Evolutionary conservation across 2,329 filamentous ascomycete species (phyloP).

Genomic region (Neonectria ditissima): DNA sequence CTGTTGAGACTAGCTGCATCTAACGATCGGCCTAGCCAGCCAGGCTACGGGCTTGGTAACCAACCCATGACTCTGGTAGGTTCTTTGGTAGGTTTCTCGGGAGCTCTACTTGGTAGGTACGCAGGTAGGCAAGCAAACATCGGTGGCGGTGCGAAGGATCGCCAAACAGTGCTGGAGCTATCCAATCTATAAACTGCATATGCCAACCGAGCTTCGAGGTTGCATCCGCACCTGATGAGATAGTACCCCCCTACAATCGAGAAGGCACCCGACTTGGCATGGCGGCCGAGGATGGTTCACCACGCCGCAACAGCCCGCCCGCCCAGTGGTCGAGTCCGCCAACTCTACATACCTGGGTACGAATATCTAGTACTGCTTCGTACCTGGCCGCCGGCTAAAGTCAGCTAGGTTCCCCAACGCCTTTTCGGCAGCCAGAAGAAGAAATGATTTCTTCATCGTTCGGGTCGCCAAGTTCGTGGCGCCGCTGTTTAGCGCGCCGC

Average conservation of each 20-base stretch:
- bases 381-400: slow-evolving; percentile 23
- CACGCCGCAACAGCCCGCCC: slow-evolving; percentile 9
- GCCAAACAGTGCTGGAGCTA: not conserved
- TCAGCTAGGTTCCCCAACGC: slow-evolving; percentile 14
- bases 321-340: slow-evolving; percentile 10
- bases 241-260: not conserved
- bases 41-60: not conserved
- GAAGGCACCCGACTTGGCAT: slow-evolving; percentile 11
- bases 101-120: not conserved
- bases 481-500: slow-evolving; percentile 28
- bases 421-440: slow-evolving; percentile 7
- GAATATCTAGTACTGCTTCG: not conserved
- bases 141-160: slow-evolving; percentile 4
- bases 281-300: not conserved
- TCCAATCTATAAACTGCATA: not conserved
- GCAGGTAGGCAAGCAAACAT: not conserved
- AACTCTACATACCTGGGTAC: not conserved
- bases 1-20: slow-evolving; percentile 19
- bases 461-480: slow-evolving; percentile 31
- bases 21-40: slow-evolving; percentile 17
- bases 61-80: slow-evolving; percentile 1
- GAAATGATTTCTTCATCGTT: slow-evolving; percentile 10
- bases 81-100: not conserved
- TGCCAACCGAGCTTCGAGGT: not conserved
- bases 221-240: not conserved